Evolutionary conservation across 2,329 filamentous ascomycete genomes (phyloP), one percentile per base, ranked within the genome.

Genomic region (Gliomastix tumulicola): DNA sequence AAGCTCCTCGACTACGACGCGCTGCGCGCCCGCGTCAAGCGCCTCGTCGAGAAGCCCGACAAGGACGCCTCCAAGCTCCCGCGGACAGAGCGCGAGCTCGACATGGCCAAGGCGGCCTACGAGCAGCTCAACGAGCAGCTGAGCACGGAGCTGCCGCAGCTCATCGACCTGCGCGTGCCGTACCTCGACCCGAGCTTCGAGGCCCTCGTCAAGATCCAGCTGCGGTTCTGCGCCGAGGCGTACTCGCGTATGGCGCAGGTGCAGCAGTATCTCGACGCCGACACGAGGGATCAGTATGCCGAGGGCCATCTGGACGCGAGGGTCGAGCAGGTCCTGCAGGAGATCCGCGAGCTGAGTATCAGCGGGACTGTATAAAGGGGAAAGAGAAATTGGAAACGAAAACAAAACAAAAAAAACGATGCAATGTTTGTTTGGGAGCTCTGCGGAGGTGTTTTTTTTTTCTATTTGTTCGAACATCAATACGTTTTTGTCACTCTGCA

Each of bases 211-310:
- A 98, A 98, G 72, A 98, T 98, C 48, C 92, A 98, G 67, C 63
- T 98, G 52, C 76, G 92, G 25, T 98, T 98, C 69, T 98, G 94
- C 54, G 92, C 94, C 7, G 92, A 98, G 66, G 92, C 92, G 3
- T 98, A 98, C 63, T 89, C 82, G 43, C 76, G 92, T 33, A 98
- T 98, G 92, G 92, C 94, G 19, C 94, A 98, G 68, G 94, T 98
- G 39, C 92, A 98, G 67, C 92, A 98, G 66, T 97, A 96, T 59
- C 73, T 98, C 21, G 92, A 97, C 57, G 84, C 90, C 21, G 88
- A 95, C 55, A 97, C 90, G 36, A 76, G 92, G 60, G 92, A 98
- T 47, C 85, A 96, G 63, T 98, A 98, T 61, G 92, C 92, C 2
- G 81, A 88, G 50, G 92, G 92, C 19, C 86, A 96, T 47, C 67